Base-by-base conservation (phyloP, 2,329 filamentous ascomycete genomes). In the Teratosphaeria gauchensis region DNA sequence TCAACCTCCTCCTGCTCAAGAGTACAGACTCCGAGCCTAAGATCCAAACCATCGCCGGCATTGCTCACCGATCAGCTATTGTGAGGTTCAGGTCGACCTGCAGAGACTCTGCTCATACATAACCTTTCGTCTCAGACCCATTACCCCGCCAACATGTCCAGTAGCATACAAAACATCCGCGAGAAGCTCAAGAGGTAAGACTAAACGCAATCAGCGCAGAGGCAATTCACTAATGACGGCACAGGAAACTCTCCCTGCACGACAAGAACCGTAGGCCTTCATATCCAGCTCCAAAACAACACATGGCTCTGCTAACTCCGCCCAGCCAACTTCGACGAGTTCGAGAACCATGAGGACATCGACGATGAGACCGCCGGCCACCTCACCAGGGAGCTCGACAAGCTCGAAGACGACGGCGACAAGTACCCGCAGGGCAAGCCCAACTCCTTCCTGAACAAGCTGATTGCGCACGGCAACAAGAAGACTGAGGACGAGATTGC, bases 401-500 rank as follows among this genome's bases (percentile, higher is more conserved):
- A 70, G 54, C 70, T 71, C 33, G 70, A 73, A 61, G 62, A 59
- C 19, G 52, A 55, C 51, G 64, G 69, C 24, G 66, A 66, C 31
- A 65, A 73, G 56, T 48, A 48, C 19, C 61, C 64, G 9, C 58
- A 68, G 21, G 71, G 71, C 61, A 70, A 68, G 61, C 70, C 70
- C 2, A 69, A 69, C 61, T 69, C 61, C 58, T 72, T 72, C 64
- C 63, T 74, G 56, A 73, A 73, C 66, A 68, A 69, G 58, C 67
- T 74, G 55, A 72, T 71, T 62, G 64, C 66, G 59, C 69, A 73
- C 63, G 72, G 72, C 60, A 74, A 74, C 65, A 71, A 72, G 68
- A 74, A 72, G 69, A 74, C 72, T 5, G 72, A 74, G 61, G 69
- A 71, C 42, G 66, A 73, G 65, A 58, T 73, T 38, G 62, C 63